Conservation (phyloP, 257 asterid species). For the Solanum bukasovii region DNA sequence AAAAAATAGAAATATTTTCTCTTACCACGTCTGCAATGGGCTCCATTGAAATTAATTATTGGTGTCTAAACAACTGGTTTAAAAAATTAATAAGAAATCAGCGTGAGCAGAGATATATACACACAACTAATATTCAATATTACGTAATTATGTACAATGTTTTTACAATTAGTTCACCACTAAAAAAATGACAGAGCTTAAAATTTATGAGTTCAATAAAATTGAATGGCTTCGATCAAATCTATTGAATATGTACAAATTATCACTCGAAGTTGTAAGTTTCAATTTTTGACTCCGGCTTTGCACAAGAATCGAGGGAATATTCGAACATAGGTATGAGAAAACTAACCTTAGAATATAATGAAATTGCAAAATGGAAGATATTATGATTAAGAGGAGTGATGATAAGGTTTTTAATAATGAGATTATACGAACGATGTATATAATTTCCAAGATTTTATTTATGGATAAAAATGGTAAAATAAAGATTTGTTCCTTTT, state of each 20-base stretch:
- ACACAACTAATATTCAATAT: background rate
- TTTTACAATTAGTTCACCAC: background rate
- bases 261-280: background rate
- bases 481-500: background rate
- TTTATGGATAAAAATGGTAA: background rate
- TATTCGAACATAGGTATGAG: background rate
- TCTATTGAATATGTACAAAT: background rate
- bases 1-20: background rate
- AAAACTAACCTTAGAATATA: background rate
- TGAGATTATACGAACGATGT: background rate
- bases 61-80: background rate
- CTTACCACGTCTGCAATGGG: background rate
- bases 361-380: background rate
- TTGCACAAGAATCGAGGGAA: background rate
- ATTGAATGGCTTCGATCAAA: background rate
- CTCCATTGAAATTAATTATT: background rate
- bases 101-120: background rate
- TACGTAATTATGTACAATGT: background rate
- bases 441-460: background rate
- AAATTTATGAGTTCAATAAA: background rate
- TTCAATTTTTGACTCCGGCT: background rate
- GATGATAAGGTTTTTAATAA: background rate
- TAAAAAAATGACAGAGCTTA: background rate
- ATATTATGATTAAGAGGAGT: background rate
- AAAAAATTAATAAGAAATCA: background rate